Evolutionary conservation across 352 stramenopile genomes (phyloP), one percentile per base, ranked within the genome.

Genomic region (Phytophthora chlamydospora): DNA sequence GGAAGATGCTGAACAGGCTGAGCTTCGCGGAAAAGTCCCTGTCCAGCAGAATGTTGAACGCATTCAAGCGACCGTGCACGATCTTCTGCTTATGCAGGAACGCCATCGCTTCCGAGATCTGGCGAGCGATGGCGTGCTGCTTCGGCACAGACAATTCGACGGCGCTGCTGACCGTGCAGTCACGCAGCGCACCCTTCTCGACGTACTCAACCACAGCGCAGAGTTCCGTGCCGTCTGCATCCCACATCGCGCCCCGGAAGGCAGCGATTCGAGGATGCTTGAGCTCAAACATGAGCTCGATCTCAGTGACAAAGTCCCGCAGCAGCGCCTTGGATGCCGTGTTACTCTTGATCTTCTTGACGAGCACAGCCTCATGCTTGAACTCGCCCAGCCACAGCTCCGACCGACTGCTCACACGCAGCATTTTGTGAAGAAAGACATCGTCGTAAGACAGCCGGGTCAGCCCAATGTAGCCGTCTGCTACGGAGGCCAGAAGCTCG

Each of bases 311-410:
- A 53, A 90, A 91, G 62, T 89, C 83, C 27, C 79, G 83, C 50
- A 91, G 66, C 16, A 90, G 58, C 0, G 75, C 61, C 19, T 88
- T 85, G 29, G 80, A 85, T 41, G 83, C 74, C 5, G 83, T 81
- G 58, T 84, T 85, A 46, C 67, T 81, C 66, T 93, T 93, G 64
- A 93, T 93, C 61, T 90, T 90, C 71, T 93, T 93, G 51, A 93
- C 74, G 39, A 89, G 65, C 36, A 93, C 83, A 21, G 68, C 53
- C 56, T 86, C 70, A 49, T 85, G 66, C 38, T 71, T 71, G 71
- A 87, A 93, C 56, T 89, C 79, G 46, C 83, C 83, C 12, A 90
- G 66, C 83, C 83, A 93, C 13, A 93, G 62, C 62, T 93, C 83
- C 3, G 81, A 90, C 21, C 81, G 79, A 38, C 71, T 83, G 58